Conservation (phyloP, 495 filamentous ascomycete genomes). For the Lichina pygmaea region DNA sequence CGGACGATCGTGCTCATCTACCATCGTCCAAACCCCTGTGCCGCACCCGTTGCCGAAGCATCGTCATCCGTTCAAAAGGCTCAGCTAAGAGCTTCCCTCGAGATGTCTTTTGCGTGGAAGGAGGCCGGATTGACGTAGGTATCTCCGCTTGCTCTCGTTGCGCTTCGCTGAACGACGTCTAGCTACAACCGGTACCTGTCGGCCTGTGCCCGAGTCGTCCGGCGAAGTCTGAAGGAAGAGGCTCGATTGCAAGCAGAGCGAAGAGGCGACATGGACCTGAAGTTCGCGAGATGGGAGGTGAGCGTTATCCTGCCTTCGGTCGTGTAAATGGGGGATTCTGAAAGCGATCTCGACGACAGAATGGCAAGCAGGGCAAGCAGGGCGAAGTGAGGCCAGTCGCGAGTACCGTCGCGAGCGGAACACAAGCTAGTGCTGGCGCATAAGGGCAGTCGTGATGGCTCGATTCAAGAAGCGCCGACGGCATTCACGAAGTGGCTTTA, state of each 20-base stretch:
- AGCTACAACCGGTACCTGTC: constrained; percentile 66
- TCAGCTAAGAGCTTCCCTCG: constrained; percentile 14
- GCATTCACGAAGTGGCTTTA: too few species aligned
- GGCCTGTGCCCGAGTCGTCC: constrained; percentile 49
- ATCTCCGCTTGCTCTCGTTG: background rate
- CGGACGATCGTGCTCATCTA: too few species aligned
- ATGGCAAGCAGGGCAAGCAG: constrained; percentile 84
- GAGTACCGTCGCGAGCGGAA: too few species aligned
- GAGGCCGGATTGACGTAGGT: constrained; percentile 82
- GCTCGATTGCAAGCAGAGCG: constrained; percentile 66
- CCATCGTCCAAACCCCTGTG: too few species aligned
- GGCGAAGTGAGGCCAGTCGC: constrained; percentile 10
- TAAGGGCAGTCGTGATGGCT: constrained; percentile 1
- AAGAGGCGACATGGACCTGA: constrained; percentile 68
- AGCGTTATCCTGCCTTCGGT: constrained; percentile 13
- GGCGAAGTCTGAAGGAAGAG: constrained; percentile 86
- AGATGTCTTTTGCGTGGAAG: constrained; percentile 98
- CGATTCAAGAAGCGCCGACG: too few species aligned
- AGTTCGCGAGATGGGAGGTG: constrained; percentile 93
- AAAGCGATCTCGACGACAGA: constrained; percentile 22
- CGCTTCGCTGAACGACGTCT: background rate
- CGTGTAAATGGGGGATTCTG: constrained; percentile 1
- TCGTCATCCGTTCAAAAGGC: too few species aligned
- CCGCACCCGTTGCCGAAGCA: too few species aligned
- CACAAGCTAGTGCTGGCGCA: constrained; percentile 13